phyloP scores from a whole-genome alignment of 495 filamentous ascomycete genomes.

The Penicillium bialowiezense region DNA sequence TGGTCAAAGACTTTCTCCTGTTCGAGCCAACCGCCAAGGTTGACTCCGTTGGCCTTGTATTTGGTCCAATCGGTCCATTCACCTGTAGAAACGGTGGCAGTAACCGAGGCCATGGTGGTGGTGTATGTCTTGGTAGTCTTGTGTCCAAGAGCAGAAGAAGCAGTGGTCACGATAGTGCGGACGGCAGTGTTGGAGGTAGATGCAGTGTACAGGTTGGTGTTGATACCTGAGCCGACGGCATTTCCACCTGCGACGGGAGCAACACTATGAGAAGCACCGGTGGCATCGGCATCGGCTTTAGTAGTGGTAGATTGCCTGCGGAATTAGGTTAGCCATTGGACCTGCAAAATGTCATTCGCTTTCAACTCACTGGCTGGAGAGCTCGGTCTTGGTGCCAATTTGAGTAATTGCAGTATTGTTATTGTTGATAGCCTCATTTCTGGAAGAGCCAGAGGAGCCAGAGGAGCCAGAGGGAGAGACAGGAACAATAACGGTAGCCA shows the following conservation, averaged over 20 bases:
- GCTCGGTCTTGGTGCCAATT: constrained; percentile 9
- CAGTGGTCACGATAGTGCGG: constrained; percentile 7
- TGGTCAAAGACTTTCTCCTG: constrained; percentile 9
- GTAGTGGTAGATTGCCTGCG: not conserved
- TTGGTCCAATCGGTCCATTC: constrained; percentile 12
- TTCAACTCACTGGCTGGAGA: constrained; percentile 4
- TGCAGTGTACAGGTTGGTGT: constrained; percentile 14
- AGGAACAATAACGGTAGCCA: not conserved
- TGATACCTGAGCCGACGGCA: constrained; percentile 14
- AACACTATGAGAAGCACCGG: not conserved
- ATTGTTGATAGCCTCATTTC: constrained; percentile 2
- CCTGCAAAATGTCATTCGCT: not conserved
- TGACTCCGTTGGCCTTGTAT: constrained; percentile 15
- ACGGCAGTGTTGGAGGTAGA: constrained; percentile 8
- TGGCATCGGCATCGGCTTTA: not conserved
- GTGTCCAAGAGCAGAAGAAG: not conserved
- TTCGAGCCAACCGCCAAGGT: constrained; percentile 15
- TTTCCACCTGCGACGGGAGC: constrained; percentile 14
- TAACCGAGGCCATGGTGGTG: not conserved
- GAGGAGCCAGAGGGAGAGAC: no score
- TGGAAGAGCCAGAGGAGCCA: no score
- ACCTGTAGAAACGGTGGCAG: constrained; percentile 3
- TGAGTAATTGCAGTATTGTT: constrained; percentile 8
- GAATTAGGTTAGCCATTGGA: not conserved
- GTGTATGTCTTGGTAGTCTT: constrained; percentile 4